These are phyloP conservation scores for Pichia membranifaciens DNA, from an alignment of 805 yeast species.

Conservation along the genomic window DNA sequence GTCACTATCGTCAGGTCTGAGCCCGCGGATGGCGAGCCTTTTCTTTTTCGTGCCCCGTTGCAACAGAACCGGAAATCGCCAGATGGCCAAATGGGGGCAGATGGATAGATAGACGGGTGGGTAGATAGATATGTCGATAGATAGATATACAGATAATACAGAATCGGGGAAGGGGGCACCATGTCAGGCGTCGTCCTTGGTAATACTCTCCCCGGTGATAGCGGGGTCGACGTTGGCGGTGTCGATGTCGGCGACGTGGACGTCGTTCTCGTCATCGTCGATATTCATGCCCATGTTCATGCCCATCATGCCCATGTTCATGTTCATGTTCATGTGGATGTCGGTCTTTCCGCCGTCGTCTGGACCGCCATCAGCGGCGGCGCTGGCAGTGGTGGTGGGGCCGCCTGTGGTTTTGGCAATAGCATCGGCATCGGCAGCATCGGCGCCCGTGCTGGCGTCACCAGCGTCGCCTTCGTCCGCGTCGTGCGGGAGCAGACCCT, in stretches of 20 bases:
- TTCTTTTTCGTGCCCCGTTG: too few species aligned
- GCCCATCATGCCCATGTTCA: neutral
- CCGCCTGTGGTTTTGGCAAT: neutral
- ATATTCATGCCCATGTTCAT: neutral
- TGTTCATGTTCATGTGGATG: neutral
- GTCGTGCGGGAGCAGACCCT: neutral
- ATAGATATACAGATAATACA: too few species aligned
- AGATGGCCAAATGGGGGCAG: too few species aligned
- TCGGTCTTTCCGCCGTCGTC: neutral
- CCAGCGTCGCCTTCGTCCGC: neutral
- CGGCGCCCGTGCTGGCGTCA: too few species aligned
- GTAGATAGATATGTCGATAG: too few species aligned
- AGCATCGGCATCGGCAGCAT: neutral
- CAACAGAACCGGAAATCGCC: too few species aligned
- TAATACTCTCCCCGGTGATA: neutral
- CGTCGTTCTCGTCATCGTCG: neutral
- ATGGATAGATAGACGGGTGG: too few species aligned
- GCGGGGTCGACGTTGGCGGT: neutral
- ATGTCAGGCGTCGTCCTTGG: neutral
- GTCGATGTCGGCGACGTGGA: neutral
- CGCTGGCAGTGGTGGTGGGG: neutral
- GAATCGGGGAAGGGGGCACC: too few species aligned
- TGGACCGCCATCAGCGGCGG: too few species aligned
- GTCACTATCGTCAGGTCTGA: too few species aligned
- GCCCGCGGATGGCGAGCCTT: too few species aligned